These are phyloP conservation scores for Endothia cerciana DNA, from an alignment of 2,329 filamentous ascomycete genomes.

Conservation along the genomic window DNA sequence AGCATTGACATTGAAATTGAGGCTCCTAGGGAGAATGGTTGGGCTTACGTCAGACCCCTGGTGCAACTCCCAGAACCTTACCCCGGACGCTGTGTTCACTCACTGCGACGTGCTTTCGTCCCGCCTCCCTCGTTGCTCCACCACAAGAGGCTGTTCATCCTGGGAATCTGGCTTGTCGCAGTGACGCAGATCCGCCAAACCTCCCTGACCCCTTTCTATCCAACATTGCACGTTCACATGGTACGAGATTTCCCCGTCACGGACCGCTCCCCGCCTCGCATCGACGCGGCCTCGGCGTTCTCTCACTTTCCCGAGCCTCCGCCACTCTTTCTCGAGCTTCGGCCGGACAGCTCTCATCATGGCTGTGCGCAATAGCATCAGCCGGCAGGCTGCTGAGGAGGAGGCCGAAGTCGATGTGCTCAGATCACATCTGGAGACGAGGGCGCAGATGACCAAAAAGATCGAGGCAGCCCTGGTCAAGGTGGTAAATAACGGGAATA, in stretches of 20 bases:
- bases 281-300: not conserved
- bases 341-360: slow-evolving; percentile 41
- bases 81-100: not conserved
- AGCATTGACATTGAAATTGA: not conserved
- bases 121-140: slow-evolving; percentile 1
- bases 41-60: slow-evolving; percentile 6
- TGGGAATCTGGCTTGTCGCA: not conserved
- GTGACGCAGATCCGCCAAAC: not conserved
- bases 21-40: not conserved
- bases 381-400: slow-evolving; percentile 62
- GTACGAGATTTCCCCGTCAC: not conserved
- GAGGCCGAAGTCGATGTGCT: slow-evolving; percentile 74
- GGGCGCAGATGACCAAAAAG: slow-evolving; percentile 90
- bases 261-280: not conserved
- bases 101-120: not conserved
- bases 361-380: slow-evolving; percentile 54
- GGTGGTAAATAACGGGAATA: slow-evolving; percentile 85
- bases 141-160: not conserved
- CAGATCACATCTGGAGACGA: slow-evolving; percentile 82
- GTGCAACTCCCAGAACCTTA: not conserved
- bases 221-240: slow-evolving; percentile 8
- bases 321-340: not conserved
- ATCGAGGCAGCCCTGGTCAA: slow-evolving; percentile 86
- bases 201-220: not conserved
- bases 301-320: not conserved